Percentiles rank a stretch among this genome's conserved stretches.
Conservation (phyloP, 768 basidiomycete genomes). For the Mycena filopes region DNA sequence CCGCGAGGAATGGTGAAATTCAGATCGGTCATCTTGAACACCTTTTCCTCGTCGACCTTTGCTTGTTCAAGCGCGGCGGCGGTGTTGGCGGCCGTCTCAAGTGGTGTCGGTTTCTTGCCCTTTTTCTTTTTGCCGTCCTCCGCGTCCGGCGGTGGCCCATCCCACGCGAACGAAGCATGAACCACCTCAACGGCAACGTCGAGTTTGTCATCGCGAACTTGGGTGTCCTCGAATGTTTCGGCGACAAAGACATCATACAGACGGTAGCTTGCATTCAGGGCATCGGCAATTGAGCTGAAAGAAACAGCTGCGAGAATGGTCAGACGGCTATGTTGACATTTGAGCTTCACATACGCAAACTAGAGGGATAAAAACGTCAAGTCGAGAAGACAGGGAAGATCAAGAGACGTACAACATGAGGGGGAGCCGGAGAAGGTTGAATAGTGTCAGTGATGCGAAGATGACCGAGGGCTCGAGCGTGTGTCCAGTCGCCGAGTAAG, state of each 20-base stretch:
- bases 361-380: background rate
- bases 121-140: constrained; percentile 52
- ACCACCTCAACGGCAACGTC: constrained; percentile 75
- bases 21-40: constrained; percentile 75
- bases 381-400: background rate
- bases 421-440: constrained; percentile 85
- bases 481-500: constrained; percentile 81
- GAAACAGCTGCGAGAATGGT: constrained; percentile 61
- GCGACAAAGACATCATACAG: constrained; percentile 87
- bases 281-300: constrained; percentile 86
- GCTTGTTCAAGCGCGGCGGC: constrained; percentile 40
- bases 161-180: constrained; percentile 88
- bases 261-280: constrained; percentile 80
- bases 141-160: constrained; percentile 70
- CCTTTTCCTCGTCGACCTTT: constrained; percentile 50
- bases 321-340: background rate
- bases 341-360: constrained; percentile 52
- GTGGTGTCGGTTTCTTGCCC: constrained; percentile 29
- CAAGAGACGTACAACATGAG: constrained; percentile 67
- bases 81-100: constrained; percentile 29
- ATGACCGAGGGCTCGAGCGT: constrained; percentile 73
- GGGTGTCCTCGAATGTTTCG: constrained; percentile 73
- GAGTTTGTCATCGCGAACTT: constrained; percentile 62
- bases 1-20: constrained; percentile 78
- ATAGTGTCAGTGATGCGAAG: constrained; percentile 87